Evolutionary conservation across 805 yeast species (phyloP).

Genomic region (Huiozyma sinensis): DNA sequence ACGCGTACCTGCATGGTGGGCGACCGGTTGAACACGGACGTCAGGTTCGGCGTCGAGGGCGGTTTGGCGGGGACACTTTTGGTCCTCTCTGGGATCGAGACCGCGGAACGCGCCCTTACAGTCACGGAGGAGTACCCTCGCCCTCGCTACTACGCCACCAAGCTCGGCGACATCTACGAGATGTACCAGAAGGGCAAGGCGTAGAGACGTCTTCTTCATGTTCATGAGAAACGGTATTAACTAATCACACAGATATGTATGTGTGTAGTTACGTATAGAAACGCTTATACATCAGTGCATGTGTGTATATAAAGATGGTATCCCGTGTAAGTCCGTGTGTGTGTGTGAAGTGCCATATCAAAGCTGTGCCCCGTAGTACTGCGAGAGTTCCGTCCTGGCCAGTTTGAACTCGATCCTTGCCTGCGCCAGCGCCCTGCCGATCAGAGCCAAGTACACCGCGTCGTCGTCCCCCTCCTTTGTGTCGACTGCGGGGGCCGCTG

Average conservation of each 20-base stretch:
- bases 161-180: constrained; percentile 69
- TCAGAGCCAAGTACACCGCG: constrained; percentile 33
- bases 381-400: constrained; percentile 37
- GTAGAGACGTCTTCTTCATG: too few species aligned
- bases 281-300: background rate
- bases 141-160: constrained; percentile 61
- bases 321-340: background rate
- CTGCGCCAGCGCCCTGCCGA: constrained; percentile 36
- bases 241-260: background rate
- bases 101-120: constrained; percentile 46
- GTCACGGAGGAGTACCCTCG: constrained; percentile 26
- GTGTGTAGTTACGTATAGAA: background rate
- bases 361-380: constrained; percentile 31
- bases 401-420: constrained; percentile 39
- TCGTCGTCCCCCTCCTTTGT: constrained; percentile 26
- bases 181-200: constrained; percentile 4
- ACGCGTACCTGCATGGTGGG: constrained; percentile 81
- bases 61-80: constrained; percentile 71
- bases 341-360: background rate
- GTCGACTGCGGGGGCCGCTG: constrained; percentile 7
- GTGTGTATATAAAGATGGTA: background rate
- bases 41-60: constrained; percentile 81
- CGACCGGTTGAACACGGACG: constrained; percentile 90
- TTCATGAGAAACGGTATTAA: background rate
- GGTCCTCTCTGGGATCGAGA: constrained; percentile 87